Evolutionary conservation across 108 stramenopile genomes (phyloP).

Genomic region (Nitzschia sp.): DNA sequence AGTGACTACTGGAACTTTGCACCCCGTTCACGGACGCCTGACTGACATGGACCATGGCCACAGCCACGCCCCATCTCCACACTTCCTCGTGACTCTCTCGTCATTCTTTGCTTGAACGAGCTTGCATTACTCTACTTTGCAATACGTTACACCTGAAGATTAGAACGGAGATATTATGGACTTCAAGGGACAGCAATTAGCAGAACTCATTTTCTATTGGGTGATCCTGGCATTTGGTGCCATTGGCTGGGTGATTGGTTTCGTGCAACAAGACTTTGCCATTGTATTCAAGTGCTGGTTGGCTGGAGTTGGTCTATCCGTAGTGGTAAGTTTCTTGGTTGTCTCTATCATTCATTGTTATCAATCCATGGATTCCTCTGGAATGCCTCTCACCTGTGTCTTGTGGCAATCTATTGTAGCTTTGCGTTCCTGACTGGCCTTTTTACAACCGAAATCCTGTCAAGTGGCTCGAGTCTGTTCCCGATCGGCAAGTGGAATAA

Average conservation of each 20-base stretch:
- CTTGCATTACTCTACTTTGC: not conserved
- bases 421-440: conserved; percentile 91
- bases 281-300: conserved; percentile 84
- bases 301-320: conserved; percentile 71
- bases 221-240: conserved; percentile 78
- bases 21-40: too few relatives aligned
- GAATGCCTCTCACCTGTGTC: not conserved
- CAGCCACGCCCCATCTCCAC: too few relatives aligned
- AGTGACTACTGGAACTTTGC: too few relatives aligned
- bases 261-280: conserved; percentile 80
- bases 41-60: too few relatives aligned
- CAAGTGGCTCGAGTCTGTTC: conserved; percentile 85
- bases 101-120: not conserved
- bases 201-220: conserved; percentile 81
- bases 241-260: conserved; percentile 87
- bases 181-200: conserved; percentile 85
- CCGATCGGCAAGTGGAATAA: conserved; percentile 55
- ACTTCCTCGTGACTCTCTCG: not conserved
- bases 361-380: not conserved
- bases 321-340: conserved; percentile 47
- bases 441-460: conserved; percentile 86
- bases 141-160: not conserved
- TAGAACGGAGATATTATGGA: conserved; percentile 54
- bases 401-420: conserved; percentile 31
- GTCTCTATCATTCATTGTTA: not conserved